These are phyloP conservation scores for Anethum foeniculum DNA, from an alignment of 140 eudicot species.

Conservation along the genomic window DNA sequence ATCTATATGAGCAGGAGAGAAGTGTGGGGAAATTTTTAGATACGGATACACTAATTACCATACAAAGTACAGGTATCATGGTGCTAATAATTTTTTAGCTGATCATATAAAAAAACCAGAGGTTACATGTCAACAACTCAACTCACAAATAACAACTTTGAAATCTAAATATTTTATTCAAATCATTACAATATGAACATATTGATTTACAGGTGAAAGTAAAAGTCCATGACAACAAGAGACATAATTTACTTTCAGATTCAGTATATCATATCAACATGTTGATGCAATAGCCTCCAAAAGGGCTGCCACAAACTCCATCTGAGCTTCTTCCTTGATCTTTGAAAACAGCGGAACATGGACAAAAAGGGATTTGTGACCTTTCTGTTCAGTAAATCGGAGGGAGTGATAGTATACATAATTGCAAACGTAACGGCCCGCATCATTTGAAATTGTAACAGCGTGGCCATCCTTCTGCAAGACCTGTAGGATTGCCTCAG, in stretches of 20 bases:
- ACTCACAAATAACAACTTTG: background rate
- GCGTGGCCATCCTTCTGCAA: conserved; percentile 36
- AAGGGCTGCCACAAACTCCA: conserved; percentile 40
- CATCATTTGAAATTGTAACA: conserved; percentile 40
- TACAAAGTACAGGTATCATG: background rate
- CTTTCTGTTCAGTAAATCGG: conserved; percentile 55
- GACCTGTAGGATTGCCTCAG: conserved; percentile 32
- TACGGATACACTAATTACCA: background rate
- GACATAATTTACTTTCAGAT: background rate
- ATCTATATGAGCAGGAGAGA: background rate
- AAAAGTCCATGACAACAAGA: conserved; percentile 6
- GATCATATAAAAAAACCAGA: background rate
- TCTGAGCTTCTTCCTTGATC: conserved; percentile 49
- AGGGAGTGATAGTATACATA: conserved; percentile 75
- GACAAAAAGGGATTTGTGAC: conserved; percentile 64
- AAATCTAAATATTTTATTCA: background rate
- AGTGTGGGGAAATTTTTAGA: background rate
- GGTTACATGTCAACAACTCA: background rate
- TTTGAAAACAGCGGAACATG: conserved; percentile 63
- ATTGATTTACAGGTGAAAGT: conserved; percentile 12
- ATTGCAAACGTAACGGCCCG: conserved; percentile 76
- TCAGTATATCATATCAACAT: conserved; percentile 21
- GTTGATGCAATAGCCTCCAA: conserved; percentile 51
- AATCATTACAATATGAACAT: conserved; percentile 5
- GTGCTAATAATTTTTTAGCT: background rate